phyloP scores from a whole-genome alignment of 208 protist genomes.

The Crithidia sp. region DNA sequence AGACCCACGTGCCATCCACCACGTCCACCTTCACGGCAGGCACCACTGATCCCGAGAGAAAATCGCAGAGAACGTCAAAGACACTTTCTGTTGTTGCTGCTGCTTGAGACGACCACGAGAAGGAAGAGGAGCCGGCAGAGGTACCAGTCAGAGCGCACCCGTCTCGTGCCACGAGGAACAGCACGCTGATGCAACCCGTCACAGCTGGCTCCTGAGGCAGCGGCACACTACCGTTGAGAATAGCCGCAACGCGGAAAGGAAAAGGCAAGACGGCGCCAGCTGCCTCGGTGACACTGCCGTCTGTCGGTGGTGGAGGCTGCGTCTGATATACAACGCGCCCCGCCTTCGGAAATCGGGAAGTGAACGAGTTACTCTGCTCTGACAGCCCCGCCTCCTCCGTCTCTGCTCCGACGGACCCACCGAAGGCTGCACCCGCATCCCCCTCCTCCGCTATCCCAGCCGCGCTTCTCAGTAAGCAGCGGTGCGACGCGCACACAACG shows the following conservation, averaged over 20 bases:
- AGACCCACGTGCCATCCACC: conserved; percentile 20
- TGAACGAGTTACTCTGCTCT: too few relatives aligned
- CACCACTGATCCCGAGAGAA: conserved; percentile 28
- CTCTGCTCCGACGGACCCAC: too few relatives aligned
- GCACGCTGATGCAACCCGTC: not conserved
- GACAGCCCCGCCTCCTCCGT: too few relatives aligned
- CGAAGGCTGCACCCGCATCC: too few relatives aligned
- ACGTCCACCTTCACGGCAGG: conserved; percentile 32
- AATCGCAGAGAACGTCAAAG: conserved; percentile 29
- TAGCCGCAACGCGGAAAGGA: conserved; percentile 38
- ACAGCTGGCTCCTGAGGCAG: conserved; percentile 12
- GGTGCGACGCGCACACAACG: conserved; percentile 28
- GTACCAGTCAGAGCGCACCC: conserved; percentile 12
- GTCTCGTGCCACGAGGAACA: conserved; percentile 18
- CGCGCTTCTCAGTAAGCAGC: conserved; percentile 2
- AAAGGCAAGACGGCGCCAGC: not conserved
- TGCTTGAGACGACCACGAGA: not conserved
- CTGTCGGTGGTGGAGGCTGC: too few relatives aligned
- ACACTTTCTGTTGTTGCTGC: not conserved
- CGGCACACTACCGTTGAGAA: conserved; percentile 62
- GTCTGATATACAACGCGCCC: too few relatives aligned
- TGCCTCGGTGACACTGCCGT: too few relatives aligned
- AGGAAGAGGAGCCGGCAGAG: not conserved
- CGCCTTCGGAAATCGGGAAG: too few relatives aligned
- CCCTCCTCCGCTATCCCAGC: too few relatives aligned